Base-by-base conservation (phyloP, 1,139 yeast species). In the Kodamaea sp. region DNA sequence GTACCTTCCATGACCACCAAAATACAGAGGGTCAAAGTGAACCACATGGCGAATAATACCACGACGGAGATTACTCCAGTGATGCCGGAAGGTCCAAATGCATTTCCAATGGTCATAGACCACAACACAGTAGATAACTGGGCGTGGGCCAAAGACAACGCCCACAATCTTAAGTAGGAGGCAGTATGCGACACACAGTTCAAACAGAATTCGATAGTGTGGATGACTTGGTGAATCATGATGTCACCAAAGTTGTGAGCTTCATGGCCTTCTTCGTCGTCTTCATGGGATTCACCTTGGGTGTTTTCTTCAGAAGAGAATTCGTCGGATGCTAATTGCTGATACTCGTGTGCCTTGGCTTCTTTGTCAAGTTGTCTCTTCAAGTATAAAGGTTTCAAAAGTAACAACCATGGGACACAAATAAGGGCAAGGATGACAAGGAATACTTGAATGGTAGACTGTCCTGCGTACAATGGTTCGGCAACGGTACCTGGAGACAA, bases 1-100 rank as follows among this genome's bases (percentile, higher is more conserved):
- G 94, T 84, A 47, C 94, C 94, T 61, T 84, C 94, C 94, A 84
- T 84, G 34, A 80, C 63, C 16, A 84, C 94, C 57, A 84, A 70
- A 44, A 84, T 83, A 51, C 78, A 76, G 20, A 83, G 84, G 0
- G 92, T 82, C 47, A 84, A 65, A 4, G 73, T 72, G 57, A 84
- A 83, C 94, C 94, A 84, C 83, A 84, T 77, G 28, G 79, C 87
- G 58, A 84, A 84, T 51, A 83, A 63, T 15, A 76, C 60, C 34
- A 83, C 85, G 10, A 76, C 66, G 63, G 68, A 66, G 29, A 75
- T 38, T 2, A 73, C 68, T 21, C 83, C 83, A 7, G 61, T 50
- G 12, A 63, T 30, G 2, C 83, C 83, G 7, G 78, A 66, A 24
- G 61, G 44, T 8, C 76, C 76, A 50, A 73, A 73, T 3, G 78